Conservation (phyloP, 768 basidiomycete genomes). For the Boletus insuetus region DNA sequence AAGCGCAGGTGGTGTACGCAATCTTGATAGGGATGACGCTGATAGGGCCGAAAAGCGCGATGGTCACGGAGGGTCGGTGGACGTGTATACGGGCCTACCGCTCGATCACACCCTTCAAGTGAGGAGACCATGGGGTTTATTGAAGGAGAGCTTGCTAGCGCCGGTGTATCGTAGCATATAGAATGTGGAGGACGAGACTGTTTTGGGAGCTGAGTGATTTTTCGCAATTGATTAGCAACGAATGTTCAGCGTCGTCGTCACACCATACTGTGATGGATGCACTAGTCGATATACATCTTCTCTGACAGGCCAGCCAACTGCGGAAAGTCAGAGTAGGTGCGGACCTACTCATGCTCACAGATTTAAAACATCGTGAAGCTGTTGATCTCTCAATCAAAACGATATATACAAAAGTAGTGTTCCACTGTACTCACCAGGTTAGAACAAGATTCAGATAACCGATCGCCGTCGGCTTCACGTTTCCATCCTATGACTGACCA, state of each 20-base stretch:
- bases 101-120: slow-evolving; percentile 26
- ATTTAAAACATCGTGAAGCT: neutral
- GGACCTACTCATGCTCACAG: too few relatives aligned
- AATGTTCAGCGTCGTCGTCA: neutral
- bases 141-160: neutral
- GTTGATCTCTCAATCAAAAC: neutral
- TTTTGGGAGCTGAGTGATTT: too few relatives aligned
- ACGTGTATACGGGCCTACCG: slow-evolving; percentile 20
- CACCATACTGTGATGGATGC: neutral
- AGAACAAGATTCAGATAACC: too few relatives aligned
- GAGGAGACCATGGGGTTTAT: slow-evolving; percentile 21
- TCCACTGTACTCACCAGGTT: too few relatives aligned
- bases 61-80: slow-evolving; percentile 11
- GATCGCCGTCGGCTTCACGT: slow-evolving; percentile 7
- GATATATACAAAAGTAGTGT: neutral
- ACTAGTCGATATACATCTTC: neutral
- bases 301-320: too few relatives aligned
- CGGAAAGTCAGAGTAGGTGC: too few relatives aligned
- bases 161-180: neutral
- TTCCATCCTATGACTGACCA: slow-evolving; percentile 33
- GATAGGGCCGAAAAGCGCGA: neutral
- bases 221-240: neutral
- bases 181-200: too few relatives aligned
- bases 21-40: slow-evolving; percentile 4
- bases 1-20: slow-evolving; percentile 10